Evolutionary conservation across 2,329 filamentous ascomycete genomes (phyloP).

Genomic region (Chaetomium globosum): DNA sequence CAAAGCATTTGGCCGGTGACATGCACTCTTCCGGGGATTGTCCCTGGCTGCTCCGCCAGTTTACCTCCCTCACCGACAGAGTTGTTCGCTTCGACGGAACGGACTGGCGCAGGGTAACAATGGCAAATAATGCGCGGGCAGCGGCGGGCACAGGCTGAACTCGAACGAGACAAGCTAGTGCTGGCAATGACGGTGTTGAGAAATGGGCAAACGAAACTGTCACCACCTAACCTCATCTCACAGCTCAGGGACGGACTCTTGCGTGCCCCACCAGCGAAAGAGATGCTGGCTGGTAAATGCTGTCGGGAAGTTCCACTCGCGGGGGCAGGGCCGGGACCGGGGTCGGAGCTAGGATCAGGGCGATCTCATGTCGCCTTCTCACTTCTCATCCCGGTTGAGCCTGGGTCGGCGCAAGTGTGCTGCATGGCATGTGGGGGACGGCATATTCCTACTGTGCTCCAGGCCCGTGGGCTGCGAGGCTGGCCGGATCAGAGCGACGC

Average conservation of each 20-base stretch:
- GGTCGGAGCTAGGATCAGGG: conserved; percentile 9
- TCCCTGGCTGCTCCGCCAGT: conserved; percentile 25
- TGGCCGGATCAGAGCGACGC: conserved; percentile 17
- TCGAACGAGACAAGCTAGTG: conserved; percentile 31
- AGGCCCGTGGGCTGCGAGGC: conserved; percentile 13
- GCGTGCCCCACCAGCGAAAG: conserved; percentile 22
- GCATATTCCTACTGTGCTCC: conserved; percentile 12
- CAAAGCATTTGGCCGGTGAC: conserved; percentile 22
- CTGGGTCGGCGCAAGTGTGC: conserved; percentile 14
- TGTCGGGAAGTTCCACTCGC: conserved; percentile 18
- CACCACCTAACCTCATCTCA: conserved; percentile 23
- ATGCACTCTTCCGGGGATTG: conserved; percentile 34
- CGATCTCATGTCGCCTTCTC: conserved; percentile 27
- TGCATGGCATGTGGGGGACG: neutral
- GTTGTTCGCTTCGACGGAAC: neutral
- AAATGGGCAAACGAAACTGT: conserved; percentile 15
- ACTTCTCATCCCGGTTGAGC: conserved; percentile 20
- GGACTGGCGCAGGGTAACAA: conserved; percentile 20
- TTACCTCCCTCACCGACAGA: conserved; percentile 10
- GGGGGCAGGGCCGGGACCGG: conserved; percentile 8
- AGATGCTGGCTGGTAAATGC: conserved; percentile 8
- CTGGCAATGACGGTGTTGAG: conserved; percentile 31
- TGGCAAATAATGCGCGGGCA: conserved; percentile 11
- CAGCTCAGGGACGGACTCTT: conserved; percentile 18
- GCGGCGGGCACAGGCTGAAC: conserved; percentile 12